These are phyloP conservation scores for Saururus chinensis DNA, from an alignment of 164 flowering plant species.

Conservation along the genomic window DNA sequence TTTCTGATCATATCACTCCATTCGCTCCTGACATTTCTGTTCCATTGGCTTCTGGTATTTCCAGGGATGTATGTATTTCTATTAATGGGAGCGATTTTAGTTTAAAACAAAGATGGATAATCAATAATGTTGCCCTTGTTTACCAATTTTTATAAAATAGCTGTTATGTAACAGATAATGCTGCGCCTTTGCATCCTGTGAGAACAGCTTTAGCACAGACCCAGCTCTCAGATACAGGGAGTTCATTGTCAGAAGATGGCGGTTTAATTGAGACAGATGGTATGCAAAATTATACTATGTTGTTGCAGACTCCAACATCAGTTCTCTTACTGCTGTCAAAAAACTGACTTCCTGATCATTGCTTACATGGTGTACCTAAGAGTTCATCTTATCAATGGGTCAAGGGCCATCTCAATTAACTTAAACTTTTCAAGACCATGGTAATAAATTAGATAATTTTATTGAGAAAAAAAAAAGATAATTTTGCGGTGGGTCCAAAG, in stretches of 20 bases:
- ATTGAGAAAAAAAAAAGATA: too few species aligned
- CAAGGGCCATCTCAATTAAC: too few species aligned
- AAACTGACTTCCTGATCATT: background rate
- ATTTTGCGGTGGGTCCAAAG: too few species aligned
- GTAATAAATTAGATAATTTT: too few species aligned
- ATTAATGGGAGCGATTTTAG: too few species aligned
- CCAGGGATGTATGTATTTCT: too few species aligned
- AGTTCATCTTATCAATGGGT: too few species aligned
- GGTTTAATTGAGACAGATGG: conserved; percentile 36
- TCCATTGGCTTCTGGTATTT: too few species aligned
- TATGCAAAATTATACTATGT: conserved; percentile 10
- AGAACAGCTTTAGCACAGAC: conserved; percentile 35
- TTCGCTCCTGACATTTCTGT: too few species aligned
- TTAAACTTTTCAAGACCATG: too few species aligned
- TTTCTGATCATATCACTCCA: background rate
- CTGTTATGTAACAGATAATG: conserved; percentile 38
- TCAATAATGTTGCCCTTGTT: background rate
- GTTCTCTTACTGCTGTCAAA: background rate
- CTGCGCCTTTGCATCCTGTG: conserved; percentile 30
- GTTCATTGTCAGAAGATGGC: conserved; percentile 34
- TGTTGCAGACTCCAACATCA: background rate
- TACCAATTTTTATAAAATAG: background rate
- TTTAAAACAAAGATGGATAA: too few species aligned
- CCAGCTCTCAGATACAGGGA: conserved; percentile 37
- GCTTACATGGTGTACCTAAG: too few species aligned